A percentile compares a stretch with the other conserved stretches of the same genome.
phyloP scores from a whole-genome alignment of 257 asterid genomes.

The Thymus quinquecostatus region DNA sequence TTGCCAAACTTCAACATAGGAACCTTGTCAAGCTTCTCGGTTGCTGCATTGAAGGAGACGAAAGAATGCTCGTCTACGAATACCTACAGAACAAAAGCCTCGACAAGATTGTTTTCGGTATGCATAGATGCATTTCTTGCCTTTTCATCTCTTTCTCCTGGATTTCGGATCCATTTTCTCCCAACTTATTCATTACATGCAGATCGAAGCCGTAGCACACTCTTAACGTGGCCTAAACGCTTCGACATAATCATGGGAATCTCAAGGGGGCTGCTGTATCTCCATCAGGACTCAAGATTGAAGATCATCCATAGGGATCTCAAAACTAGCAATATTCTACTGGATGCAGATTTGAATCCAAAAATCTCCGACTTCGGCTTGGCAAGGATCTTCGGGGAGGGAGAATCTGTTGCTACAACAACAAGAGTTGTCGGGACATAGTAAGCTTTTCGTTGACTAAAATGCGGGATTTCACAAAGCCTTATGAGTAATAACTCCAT shows the following conservation, averaged over 20 bases:
- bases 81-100: no score
- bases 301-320: constrained; percentile 51
- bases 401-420: constrained; percentile 37
- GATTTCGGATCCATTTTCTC: neutral
- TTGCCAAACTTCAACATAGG: no score
- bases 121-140: no score
- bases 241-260: constrained; percentile 44
- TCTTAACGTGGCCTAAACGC: constrained; percentile 44
- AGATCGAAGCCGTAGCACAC: constrained; percentile 30
- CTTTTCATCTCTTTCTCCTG: neutral
- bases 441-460: constrained; percentile 33
- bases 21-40: no score
- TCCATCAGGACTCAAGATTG: constrained; percentile 51
- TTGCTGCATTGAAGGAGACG: no score
- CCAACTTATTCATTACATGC: neutral
- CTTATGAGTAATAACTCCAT: neutral
- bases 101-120: constrained; percentile 42
- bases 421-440: constrained; percentile 50
- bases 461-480: no score
- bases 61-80: no score
- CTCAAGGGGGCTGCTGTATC: constrained; percentile 47
- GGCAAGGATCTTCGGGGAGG: constrained; percentile 44
- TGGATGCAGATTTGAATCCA: constrained; percentile 41
- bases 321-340: constrained; percentile 50
- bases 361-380: constrained; percentile 57